Evolutionary conservation across 306 rosid species (phyloP), one percentile per base, ranked within the genome.

Genomic region (Pachyrhizus erosus): DNA sequence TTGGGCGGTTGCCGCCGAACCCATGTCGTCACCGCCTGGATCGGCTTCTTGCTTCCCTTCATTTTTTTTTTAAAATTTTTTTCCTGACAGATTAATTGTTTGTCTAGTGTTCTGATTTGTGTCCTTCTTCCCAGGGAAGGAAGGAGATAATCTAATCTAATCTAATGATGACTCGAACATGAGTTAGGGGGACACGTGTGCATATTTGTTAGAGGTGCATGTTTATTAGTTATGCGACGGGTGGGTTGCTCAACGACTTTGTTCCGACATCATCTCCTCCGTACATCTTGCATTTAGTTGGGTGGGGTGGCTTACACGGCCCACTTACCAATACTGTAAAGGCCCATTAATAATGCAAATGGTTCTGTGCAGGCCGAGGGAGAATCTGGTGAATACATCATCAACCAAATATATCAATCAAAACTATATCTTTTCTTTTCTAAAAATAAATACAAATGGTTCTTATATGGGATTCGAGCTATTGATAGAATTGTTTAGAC

Each of bases 1-100:
- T 84, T 90, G 7, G 94, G 97, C 6, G 97, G 94, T 73, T 90
- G 94, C 72, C 88, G 88, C 4, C 91, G 84, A 52, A 88, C 62
- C 97, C 94, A 92, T 70, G 86, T 76, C 17, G 89, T 68, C 0
- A 92, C 65, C n/a, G 88, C 84, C 33, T 87, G 89, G 85, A 91
- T 88, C 51, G 89, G 70, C 45, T 78, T 86, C 70, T 70, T 92
- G 29, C 82, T 76, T 70, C 75, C 85, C 87, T 85, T 90, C 93
- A 90, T 90, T 72, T 52, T 67, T 0, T 1, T n/a, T n/a, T n/a
- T n/a, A n/a, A n/a, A n/a, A n/a, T n/a, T n/a, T n/a, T 4, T 34
- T 65, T n/a, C 13, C 45, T 9, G 18, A 66, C 70, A 7, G 33
- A 18, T 31, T 29, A 9, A 7, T 42, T 27, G 14, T 10, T 33